A percentile compares a stretch with the other conserved stretches of the same genome.
Conservation (phyloP, 805 yeast genomes). For the Suhomyces sp. region DNA sequence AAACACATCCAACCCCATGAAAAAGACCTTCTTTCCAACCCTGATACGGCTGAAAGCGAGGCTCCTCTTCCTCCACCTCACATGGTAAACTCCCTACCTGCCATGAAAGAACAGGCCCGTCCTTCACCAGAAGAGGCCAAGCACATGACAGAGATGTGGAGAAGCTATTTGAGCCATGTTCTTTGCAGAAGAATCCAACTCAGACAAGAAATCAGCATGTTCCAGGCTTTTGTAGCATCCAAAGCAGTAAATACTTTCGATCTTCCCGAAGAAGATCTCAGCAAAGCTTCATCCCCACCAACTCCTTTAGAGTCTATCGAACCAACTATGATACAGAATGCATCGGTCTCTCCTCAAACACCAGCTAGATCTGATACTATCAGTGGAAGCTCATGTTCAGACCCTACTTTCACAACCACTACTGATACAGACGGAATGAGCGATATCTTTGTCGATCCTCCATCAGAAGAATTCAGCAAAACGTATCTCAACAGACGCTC, state of each 20-base stretch:
- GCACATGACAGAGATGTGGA: constrained; percentile 27
- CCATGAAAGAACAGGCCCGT: not conserved
- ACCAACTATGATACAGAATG: not conserved
- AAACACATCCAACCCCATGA: not conserved
- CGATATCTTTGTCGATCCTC: constrained; percentile 8
- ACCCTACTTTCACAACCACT: not conserved
- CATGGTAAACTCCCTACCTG: not conserved
- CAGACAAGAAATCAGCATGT: constrained; percentile 38
- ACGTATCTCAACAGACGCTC: constrained; percentile 34
- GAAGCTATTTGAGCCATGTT: constrained; percentile 31
- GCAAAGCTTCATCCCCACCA: not conserved
- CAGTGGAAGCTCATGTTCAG: not conserved
- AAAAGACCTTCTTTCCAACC: not conserved
- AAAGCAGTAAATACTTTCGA: not conserved
- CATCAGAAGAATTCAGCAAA: constrained; percentile 25
- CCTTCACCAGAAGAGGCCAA: not conserved
- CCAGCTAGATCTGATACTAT: not conserved
- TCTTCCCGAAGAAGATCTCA: constrained; percentile 3
- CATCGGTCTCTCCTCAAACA: not conserved
- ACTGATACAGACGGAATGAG: constrained; percentile 2
- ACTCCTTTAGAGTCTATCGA: not conserved
- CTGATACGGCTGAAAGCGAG: constrained; percentile 8
- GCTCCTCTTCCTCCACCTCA: constrained; percentile 32
- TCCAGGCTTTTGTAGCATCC: constrained; percentile 21
- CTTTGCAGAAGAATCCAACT: constrained; percentile 36